Conservation (phyloP, 2,329 filamentous ascomycete species). For the Exophiala dermatitidis region DNA sequence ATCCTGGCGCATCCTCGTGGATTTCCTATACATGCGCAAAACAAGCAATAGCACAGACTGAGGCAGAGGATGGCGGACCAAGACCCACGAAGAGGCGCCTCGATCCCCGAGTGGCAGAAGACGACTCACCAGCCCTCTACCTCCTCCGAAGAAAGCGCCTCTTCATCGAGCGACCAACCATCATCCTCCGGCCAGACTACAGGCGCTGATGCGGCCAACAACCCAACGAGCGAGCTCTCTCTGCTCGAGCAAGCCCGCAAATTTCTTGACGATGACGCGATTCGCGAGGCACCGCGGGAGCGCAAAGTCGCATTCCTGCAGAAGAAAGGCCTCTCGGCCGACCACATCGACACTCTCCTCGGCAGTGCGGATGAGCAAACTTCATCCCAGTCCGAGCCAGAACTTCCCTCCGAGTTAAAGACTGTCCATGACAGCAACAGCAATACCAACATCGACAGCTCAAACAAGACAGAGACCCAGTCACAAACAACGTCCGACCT, state of each 20-base stretch:
- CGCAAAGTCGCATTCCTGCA: slow-evolving; percentile 70
- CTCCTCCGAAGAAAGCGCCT: slow-evolving; percentile 30
- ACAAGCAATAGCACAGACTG: neutral
- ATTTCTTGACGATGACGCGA: slow-evolving; percentile 69
- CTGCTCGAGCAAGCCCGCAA: slow-evolving; percentile 61
- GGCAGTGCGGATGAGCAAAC: slow-evolving; percentile 30
- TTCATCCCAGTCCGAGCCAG: slow-evolving; percentile 15
- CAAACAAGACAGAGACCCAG: slow-evolving; percentile 5
- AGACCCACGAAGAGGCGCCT: slow-evolving; percentile 29
- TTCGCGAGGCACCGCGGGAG: slow-evolving; percentile 60
- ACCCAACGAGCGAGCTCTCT: slow-evolving; percentile 27
- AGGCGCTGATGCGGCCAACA: neutral
- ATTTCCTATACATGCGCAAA: no score
- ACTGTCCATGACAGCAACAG: slow-evolving; percentile 24
- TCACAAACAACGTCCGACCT: no score
- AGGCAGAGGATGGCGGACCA: slow-evolving; percentile 31
- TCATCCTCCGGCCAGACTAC: neutral
- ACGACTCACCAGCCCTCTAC: slow-evolving; percentile 27
- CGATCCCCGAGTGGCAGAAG: slow-evolving; percentile 39
- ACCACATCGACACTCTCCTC: slow-evolving; percentile 64
- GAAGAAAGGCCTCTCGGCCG: slow-evolving; percentile 62
- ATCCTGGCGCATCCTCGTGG: no score
- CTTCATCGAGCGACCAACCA: slow-evolving; percentile 26
- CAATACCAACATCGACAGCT: slow-evolving; percentile 1
- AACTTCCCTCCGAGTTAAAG: slow-evolving; percentile 22